Evolutionary conservation across 1,284 basidiomycete species (phyloP).

Genomic region (Sparassis latifolia): DNA sequence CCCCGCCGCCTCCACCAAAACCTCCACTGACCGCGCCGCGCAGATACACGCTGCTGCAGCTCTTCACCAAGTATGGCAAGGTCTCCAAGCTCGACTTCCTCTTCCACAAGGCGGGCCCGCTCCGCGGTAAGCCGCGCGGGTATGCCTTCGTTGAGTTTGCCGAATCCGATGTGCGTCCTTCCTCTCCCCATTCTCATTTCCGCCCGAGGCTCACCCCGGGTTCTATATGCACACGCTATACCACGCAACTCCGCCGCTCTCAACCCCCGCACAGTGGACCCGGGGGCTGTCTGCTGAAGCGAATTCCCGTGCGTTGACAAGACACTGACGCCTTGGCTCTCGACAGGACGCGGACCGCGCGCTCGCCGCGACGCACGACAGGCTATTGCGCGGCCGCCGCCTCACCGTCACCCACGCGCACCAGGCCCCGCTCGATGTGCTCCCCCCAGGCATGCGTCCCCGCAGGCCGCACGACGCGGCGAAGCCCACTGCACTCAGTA

Average conservation of each 20-base stretch:
- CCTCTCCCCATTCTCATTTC: slow-evolving; percentile 12
- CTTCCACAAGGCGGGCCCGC: slow-evolving; percentile 87
- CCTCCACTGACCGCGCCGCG: background rate
- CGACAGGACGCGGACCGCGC: slow-evolving; percentile 83
- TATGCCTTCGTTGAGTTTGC: slow-evolving; percentile 93
- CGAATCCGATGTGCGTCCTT: slow-evolving; percentile 66
- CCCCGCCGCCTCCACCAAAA: slow-evolving; percentile 2
- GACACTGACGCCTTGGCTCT: background rate
- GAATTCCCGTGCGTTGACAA: background rate
- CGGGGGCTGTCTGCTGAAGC: slow-evolving; percentile 9
- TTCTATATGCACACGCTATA: slow-evolving; percentile 14
- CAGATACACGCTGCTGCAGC: slow-evolving; percentile 82
- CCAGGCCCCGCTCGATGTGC: slow-evolving; percentile 53
- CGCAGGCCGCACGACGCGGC: slow-evolving; percentile 52
- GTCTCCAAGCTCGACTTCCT: slow-evolving; percentile 90
- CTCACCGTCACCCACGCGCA: slow-evolving; percentile 87
- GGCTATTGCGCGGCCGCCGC: slow-evolving; percentile 79
- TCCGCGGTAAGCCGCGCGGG: slow-evolving; percentile 89
- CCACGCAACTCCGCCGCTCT: slow-evolving; percentile 4
- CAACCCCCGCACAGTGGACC: slow-evolving; percentile 5
- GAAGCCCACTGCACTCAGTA: slow-evolving; percentile 81
- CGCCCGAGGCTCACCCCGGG: slow-evolving; percentile 41
- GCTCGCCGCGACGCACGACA: slow-evolving; percentile 69
- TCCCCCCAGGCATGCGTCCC: slow-evolving; percentile 10
- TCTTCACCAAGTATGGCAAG: slow-evolving; percentile 89